These are phyloP conservation scores for Amyloporia xantha DNA, from an alignment of 768 basidiomycete genomes.

Conservation along the genomic window DNA sequence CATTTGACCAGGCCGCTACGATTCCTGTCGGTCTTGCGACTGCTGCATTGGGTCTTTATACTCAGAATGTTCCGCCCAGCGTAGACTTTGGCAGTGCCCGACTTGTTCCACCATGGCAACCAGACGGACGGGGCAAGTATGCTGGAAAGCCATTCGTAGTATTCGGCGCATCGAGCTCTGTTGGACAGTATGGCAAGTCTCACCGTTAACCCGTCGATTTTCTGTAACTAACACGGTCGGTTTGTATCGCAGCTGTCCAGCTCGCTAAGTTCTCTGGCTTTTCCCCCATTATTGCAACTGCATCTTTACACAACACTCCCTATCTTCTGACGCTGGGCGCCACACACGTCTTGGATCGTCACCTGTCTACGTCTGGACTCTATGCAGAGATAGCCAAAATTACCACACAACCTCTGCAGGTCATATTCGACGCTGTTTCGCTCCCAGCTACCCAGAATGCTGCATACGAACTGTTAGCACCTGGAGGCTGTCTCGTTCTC, in stretches of 20 bases:
- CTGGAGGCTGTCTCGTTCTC: slow-evolving; percentile 14
- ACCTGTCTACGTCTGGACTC: neutral
- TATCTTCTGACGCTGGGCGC: slow-evolving; percentile 19
- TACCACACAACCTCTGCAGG: slow-evolving; percentile 13
- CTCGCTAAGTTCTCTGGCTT: slow-evolving; percentile 22
- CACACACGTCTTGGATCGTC: slow-evolving; percentile 20
- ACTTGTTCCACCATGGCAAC: slow-evolving; percentile 22
- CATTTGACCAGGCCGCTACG: slow-evolving; percentile 33
- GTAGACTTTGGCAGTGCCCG: slow-evolving; percentile 17
- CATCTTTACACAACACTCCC: slow-evolving; percentile 3
- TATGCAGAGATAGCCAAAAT: neutral
- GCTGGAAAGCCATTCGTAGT: slow-evolving; percentile 25
- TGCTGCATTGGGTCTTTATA: slow-evolving; percentile 11
- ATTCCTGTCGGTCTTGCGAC: slow-evolving; percentile 32
- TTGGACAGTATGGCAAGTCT: slow-evolving; percentile 22
- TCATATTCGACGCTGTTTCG: slow-evolving; percentile 21
- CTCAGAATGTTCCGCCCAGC: neutral
- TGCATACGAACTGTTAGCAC: slow-evolving; percentile 18
- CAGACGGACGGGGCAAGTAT: slow-evolving; percentile 24
- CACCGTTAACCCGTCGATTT: neutral
- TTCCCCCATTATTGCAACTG: slow-evolving; percentile 17
- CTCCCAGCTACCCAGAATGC: slow-evolving; percentile 18
- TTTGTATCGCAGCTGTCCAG: slow-evolving; percentile 17
- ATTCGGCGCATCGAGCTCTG: slow-evolving; percentile 21
- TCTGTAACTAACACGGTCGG: neutral